Percentiles rank a stretch among this genome's conserved stretches.
phyloP scores from a whole-genome alignment of 2,329 filamentous ascomycete species.

The Cryphonectria nitschkei region DNA sequence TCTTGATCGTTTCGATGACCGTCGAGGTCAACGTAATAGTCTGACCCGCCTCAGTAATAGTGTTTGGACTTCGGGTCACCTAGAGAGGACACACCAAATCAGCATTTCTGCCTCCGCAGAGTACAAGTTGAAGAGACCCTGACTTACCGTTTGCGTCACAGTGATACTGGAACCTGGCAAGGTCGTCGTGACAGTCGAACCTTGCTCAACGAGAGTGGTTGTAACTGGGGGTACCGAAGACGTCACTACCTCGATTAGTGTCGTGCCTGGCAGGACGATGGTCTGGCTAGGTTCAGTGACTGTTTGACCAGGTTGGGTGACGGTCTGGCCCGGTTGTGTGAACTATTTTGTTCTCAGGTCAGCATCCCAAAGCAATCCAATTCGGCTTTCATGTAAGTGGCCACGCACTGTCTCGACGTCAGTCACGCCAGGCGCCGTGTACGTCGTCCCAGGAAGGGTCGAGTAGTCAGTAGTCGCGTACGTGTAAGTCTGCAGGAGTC shows the following conservation, averaged over 20 bases:
- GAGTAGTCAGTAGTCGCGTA: conserved; percentile 15
- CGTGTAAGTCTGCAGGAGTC: conserved; percentile 6
- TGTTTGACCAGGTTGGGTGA: conserved; percentile 6
- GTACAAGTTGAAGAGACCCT: background rate
- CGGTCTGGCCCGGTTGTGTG: conserved; percentile 6
- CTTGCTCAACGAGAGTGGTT: conserved; percentile 33
- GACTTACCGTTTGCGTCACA: conserved; percentile 24
- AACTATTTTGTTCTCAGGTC: background rate
- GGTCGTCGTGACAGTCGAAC: conserved; percentile 31
- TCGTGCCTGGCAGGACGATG: conserved; percentile 4
- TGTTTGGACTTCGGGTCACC: conserved; percentile 21
- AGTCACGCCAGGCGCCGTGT: conserved; percentile 26
- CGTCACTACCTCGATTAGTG: conserved; percentile 20
- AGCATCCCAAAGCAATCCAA: background rate
- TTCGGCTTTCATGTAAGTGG: background rate
- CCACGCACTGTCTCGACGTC: conserved; percentile 1
- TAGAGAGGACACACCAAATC: background rate
- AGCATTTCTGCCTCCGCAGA: background rate
- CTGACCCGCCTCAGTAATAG: conserved; percentile 32
- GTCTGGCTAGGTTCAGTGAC: conserved; percentile 1
- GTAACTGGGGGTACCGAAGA: conserved; percentile 32
- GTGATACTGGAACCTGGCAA: conserved; percentile 35
- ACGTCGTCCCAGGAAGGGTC: conserved; percentile 14
- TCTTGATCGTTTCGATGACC: conserved; percentile 39
- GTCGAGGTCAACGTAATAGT: conserved; percentile 40